Evolutionary conservation across 108 stramenopile species (phyloP).

Genomic region (Skeletonema menzelii): DNA sequence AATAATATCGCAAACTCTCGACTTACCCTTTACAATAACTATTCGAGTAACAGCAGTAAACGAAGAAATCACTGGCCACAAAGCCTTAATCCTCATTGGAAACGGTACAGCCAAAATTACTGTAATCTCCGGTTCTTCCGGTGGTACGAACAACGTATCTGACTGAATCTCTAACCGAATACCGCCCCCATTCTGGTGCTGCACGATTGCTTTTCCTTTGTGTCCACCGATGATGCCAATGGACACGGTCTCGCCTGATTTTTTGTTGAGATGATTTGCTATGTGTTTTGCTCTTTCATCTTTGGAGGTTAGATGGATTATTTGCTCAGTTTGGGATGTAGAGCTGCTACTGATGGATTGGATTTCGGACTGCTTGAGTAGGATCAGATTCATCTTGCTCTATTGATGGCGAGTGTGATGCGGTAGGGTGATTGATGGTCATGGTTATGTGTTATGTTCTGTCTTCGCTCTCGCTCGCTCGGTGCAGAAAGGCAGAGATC

Average conservation of each 20-base stretch:
- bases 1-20: background rate
- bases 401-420: background rate
- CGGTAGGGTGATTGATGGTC: no score
- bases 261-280: conserved; percentile 25
- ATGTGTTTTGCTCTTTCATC: conserved; percentile 40
- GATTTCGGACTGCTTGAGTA: background rate
- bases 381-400: background rate
- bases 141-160: background rate
- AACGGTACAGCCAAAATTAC: conserved; percentile 34
- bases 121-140: conserved; percentile 31
- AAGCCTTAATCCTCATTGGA: conserved; percentile 28
- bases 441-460: no score
- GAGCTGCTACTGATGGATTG: background rate
- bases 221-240: conserved; percentile 30
- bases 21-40: conserved; percentile 10
- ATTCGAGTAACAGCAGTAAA: conserved; percentile 31
- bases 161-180: background rate
- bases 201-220: conserved; percentile 22
- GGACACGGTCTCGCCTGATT: conserved; percentile 29
- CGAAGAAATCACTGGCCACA: conserved; percentile 42
- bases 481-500: no score
- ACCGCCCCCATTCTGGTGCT: background rate
- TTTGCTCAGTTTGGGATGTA: background rate
- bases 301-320: conserved; percentile 12
- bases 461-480: no score